phyloP scores from a whole-genome alignment of 805 yeast species.

The Candida takata region DNA sequence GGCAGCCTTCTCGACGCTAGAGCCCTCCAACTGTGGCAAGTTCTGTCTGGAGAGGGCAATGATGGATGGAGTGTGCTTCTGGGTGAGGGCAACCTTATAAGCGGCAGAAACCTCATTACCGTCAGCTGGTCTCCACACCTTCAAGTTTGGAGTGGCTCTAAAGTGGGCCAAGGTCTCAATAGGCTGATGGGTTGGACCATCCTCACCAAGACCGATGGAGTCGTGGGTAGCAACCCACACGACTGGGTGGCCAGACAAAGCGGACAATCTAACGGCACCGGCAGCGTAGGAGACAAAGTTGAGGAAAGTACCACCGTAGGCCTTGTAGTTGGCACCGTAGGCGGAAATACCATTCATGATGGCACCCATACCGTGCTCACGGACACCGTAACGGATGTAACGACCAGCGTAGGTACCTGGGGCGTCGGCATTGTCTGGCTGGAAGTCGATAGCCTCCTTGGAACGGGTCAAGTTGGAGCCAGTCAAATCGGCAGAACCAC shows the following conservation, averaged over 20 bases:
- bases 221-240: conserved; percentile 88
- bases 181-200: conserved; percentile 93
- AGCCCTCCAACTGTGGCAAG: conserved; percentile 90
- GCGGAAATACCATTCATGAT: conserved; percentile 96
- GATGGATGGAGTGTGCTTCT: conserved; percentile 61
- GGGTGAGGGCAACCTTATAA: conserved; percentile 56
- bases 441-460: conserved; percentile 82
- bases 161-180: conserved; percentile 82
- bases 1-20: conserved; percentile 81
- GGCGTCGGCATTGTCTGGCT: conserved; percentile 69
- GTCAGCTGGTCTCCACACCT: conserved; percentile 92
- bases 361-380: conserved; percentile 99
- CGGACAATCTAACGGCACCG: conserved; percentile 82
- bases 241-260: conserved; percentile 76
- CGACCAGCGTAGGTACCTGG: conserved; percentile 88
- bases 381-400: conserved; percentile 95
- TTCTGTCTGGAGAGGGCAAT: conserved; percentile 80
- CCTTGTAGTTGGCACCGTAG: conserved; percentile 75
- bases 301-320: conserved; percentile 96
- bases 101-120: conserved; percentile 88
- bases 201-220: conserved; percentile 88
- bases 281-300: conserved; percentile 84
- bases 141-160: conserved; percentile 76
- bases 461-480: conserved; percentile 94
- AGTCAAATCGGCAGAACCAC: conserved; percentile 98